phyloP scores from a whole-genome alignment of 495 filamentous ascomycete genomes.

The Amniculicola lignicola region DNA sequence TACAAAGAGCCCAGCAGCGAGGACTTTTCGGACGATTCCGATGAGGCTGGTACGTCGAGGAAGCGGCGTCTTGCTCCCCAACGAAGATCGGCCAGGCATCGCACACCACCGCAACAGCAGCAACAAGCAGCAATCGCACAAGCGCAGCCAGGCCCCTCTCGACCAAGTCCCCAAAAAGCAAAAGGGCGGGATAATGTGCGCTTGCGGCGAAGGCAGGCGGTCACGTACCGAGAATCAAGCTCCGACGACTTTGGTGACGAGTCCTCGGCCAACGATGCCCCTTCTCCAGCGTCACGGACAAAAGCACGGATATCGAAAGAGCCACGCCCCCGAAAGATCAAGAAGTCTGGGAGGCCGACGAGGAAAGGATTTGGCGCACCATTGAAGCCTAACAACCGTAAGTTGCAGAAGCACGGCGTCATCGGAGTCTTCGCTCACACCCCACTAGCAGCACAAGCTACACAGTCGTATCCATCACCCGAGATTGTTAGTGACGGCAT shows the following conservation, averaged over 20 bases:
- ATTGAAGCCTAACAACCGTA: neutral
- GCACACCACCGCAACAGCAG: neutral
- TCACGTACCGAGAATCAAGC: constrained; percentile 27
- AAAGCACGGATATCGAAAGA: neutral
- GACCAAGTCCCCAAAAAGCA: neutral
- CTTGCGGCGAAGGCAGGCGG: neutral
- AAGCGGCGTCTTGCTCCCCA: neutral
- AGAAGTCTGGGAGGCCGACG: neutral
- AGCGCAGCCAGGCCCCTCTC: neutral
- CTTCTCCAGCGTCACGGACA: neutral
- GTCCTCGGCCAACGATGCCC: constrained; percentile 4
- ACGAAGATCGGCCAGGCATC: constrained; percentile 18
- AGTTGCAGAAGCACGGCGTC: neutral
- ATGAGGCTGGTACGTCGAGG: neutral
- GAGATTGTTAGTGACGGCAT: constrained; percentile 17
- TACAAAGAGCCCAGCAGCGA: constrained; percentile 29
- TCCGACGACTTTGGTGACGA: constrained; percentile 18
- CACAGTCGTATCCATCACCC: neutral
- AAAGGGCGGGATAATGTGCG: neutral
- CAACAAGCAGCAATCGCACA: neutral
- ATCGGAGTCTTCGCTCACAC: neutral
- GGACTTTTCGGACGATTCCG: constrained; percentile 14
- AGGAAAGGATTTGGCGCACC: constrained; percentile 12
- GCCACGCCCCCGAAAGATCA: neutral
- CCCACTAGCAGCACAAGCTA: neutral